These are phyloP conservation scores for Austroboletus olivaceoglutinosus DNA, from an alignment of 1,284 basidiomycete genomes.

Conservation along the genomic window DNA sequence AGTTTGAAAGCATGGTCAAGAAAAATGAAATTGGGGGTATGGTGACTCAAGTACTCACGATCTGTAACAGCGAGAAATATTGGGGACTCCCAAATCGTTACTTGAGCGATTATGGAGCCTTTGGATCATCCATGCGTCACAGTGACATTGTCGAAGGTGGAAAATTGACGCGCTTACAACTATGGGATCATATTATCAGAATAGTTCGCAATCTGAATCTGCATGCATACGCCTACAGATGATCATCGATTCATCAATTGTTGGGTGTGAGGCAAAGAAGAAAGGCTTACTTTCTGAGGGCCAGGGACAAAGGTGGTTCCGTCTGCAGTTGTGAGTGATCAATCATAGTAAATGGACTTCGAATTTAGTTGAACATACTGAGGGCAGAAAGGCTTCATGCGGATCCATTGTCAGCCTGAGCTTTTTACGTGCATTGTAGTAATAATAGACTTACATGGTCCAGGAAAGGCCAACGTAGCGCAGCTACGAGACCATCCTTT, in stretches of 20 bases:
- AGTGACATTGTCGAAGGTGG: not conserved
- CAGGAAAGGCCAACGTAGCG: not conserved
- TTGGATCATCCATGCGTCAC: not conserved
- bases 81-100: not conserved
- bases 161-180: not conserved
- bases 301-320: conserved; percentile 1
- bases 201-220: not conserved
- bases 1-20: not conserved
- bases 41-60: not conserved
- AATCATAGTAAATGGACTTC: not conserved
- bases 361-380: not conserved
- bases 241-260: not conserved
- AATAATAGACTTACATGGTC: not conserved
- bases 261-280: not conserved
- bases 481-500: not conserved
- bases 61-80: not conserved
- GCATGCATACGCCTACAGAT: conserved; percentile 6
- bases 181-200: not conserved
- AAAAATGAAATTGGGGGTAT: no score
- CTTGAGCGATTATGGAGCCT: not conserved
- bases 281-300: not conserved
- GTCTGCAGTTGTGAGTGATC: not conserved
- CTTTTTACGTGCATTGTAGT: not conserved
- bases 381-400: not conserved
- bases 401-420: no score